Evolutionary conservation across 2,329 filamentous ascomycete species (phyloP).

Genomic region (Aspergillus cejpii): DNA sequence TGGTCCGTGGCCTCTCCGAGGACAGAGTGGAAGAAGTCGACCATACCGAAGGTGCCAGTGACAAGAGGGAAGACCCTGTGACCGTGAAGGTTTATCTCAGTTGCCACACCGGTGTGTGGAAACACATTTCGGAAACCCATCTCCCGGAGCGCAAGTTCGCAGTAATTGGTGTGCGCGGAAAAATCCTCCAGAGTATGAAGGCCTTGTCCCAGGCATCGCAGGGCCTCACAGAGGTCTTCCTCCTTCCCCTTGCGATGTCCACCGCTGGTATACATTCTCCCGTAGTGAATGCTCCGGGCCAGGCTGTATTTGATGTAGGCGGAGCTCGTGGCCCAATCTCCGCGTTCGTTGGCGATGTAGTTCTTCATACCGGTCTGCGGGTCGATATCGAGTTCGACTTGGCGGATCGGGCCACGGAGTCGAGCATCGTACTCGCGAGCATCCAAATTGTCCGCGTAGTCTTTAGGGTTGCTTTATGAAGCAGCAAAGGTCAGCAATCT

Average conservation of each 20-base stretch:
- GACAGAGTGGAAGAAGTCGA: slow-evolving; percentile 78
- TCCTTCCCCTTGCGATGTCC: slow-evolving; percentile 58
- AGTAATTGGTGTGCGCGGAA: slow-evolving; percentile 76
- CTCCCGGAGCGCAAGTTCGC: slow-evolving; percentile 68
- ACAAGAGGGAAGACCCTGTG: slow-evolving; percentile 66
- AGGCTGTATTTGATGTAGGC: slow-evolving; percentile 76
- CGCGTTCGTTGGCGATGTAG: slow-evolving; percentile 88
- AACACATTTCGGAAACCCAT: slow-evolving; percentile 64
- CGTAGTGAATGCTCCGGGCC: slow-evolving; percentile 67
- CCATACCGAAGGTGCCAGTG: slow-evolving; percentile 67
- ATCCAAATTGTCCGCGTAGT: slow-evolving; percentile 80
- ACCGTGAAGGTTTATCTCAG: slow-evolving; percentile 60
- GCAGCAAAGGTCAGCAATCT: background rate
- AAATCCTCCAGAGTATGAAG: slow-evolving; percentile 74
- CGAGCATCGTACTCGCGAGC: slow-evolving; percentile 70
- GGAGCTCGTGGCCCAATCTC: slow-evolving; percentile 81
- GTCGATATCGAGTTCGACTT: slow-evolving; percentile 67
- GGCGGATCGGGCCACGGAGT: slow-evolving; percentile 70
- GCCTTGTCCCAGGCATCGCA: slow-evolving; percentile 68
- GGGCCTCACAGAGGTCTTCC: slow-evolving; percentile 70
- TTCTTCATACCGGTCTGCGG: slow-evolving; percentile 91
- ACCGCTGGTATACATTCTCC: slow-evolving; percentile 65
- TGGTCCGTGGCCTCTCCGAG: slow-evolving; percentile 71
- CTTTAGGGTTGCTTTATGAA: slow-evolving; percentile 67
- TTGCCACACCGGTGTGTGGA: slow-evolving; percentile 61